Percentiles rank a stretch among this genome's conserved stretches.
phyloP scores from a whole-genome alignment of 2,329 filamentous ascomycete genomes.

The Pseudohalonectria lignicola region DNA sequence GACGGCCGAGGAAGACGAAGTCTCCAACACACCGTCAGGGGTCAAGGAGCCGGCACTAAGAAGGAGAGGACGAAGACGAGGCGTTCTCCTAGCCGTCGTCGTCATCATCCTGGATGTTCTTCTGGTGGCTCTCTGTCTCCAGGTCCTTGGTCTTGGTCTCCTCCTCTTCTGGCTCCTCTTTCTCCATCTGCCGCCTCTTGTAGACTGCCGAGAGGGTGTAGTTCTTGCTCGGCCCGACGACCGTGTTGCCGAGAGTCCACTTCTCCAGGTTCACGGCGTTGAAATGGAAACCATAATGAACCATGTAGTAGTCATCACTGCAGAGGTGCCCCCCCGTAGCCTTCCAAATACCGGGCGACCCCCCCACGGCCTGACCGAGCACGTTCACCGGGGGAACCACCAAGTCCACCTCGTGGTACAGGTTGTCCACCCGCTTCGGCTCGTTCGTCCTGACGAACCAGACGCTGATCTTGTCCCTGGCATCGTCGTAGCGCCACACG shows the following conservation, averaged over 20 bases:
- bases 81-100: no score
- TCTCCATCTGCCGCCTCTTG: constrained; percentile 20
- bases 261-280: constrained; percentile 41
- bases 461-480: constrained; percentile 49
- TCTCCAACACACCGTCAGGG: no score
- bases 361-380: constrained; percentile 7
- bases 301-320: constrained; percentile 60
- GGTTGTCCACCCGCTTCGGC: constrained; percentile 51
- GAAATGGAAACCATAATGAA: constrained; percentile 57
- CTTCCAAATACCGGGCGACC: constrained; percentile 32
- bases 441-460: constrained; percentile 65
- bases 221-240: constrained; percentile 64
- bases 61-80: no score
- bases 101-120: no score
- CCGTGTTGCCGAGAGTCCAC: constrained; percentile 53
- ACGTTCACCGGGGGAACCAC: constrained; percentile 17
- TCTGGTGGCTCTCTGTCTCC: no score
- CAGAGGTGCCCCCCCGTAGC: constrained; percentile 62
- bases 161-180: no score
- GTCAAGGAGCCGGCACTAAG: no score
- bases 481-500: constrained; percentile 59
- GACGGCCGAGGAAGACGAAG: no score
- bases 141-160: not conserved
- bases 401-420: constrained; percentile 68
- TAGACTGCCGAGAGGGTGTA: constrained; percentile 51